A percentile compares a stretch with the other conserved stretches of the same genome.
Conservation (phyloP, 2,329 filamentous ascomycete species). For the Chrysosporium queenslandicum region DNA sequence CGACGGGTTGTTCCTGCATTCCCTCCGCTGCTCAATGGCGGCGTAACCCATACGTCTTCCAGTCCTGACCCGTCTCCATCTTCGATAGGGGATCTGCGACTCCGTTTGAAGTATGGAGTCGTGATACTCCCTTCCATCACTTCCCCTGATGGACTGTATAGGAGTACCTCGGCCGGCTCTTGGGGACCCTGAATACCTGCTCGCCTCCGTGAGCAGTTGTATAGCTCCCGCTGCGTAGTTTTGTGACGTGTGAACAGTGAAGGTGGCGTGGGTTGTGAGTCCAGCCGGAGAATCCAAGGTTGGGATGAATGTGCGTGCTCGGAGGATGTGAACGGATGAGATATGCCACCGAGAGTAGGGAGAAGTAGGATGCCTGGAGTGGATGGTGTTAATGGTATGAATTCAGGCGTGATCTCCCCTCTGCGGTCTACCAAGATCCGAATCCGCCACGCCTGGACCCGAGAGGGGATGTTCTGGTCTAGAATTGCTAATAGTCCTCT, state of each 20-base stretch:
- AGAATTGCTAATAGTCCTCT: slow-evolving; percentile 27
- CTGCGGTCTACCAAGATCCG: slow-evolving; percentile 27
- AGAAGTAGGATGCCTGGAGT: slow-evolving; percentile 14
- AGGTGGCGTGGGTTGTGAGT: slow-evolving; percentile 42
- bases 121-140: slow-evolving; percentile 81
- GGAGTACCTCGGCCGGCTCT: slow-evolving; percentile 58
- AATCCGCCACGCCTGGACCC: slow-evolving; percentile 30
- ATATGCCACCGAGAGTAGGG: background rate
- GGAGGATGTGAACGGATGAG: slow-evolving; percentile 19
- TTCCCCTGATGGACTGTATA: slow-evolving; percentile 55
- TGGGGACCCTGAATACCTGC: slow-evolving; percentile 42
- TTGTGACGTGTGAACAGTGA: slow-evolving; percentile 73
- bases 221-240: slow-evolving; percentile 64
- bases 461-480: slow-evolving; percentile 27
- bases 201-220: slow-evolving; percentile 58
- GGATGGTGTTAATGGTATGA: slow-evolving; percentile 24
- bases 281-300: slow-evolving; percentile 45
- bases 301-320: slow-evolving; percentile 6
- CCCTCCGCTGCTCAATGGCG: slow-evolving; percentile 64
- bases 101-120: slow-evolving; percentile 65
- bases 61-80: slow-evolving; percentile 24
- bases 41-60: slow-evolving; percentile 60
- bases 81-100: slow-evolving; percentile 25
- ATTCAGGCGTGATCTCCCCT: slow-evolving; percentile 27
- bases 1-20: slow-evolving; percentile 72